A percentile compares a stretch with the other conserved stretches of the same genome.
Evolutionary conservation across 2,329 filamentous ascomycete species (phyloP).

Genomic region (Massarina eburnea): DNA sequence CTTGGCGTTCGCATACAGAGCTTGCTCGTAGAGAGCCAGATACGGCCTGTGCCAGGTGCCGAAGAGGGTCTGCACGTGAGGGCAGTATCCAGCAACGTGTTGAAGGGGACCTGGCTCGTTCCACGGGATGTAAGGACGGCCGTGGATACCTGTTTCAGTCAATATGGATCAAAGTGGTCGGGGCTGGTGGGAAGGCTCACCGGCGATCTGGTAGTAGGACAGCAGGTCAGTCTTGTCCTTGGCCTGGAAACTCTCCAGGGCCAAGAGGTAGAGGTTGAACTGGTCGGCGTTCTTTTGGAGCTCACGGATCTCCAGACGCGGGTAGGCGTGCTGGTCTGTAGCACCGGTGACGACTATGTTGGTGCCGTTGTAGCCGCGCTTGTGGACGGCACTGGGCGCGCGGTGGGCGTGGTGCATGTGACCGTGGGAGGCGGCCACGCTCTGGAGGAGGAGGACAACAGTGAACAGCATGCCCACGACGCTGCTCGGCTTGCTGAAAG

Average conservation of each 20-base stretch:
- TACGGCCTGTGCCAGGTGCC: constrained; percentile 84
- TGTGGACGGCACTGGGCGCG: constrained; percentile 21
- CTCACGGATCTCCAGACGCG: constrained; percentile 68
- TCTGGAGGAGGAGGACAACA: constrained; percentile 36
- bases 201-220: constrained; percentile 78
- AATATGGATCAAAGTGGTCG: neutral
- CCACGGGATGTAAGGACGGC: constrained; percentile 66
- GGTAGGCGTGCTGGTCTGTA: constrained; percentile 17
- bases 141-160: constrained; percentile 68
- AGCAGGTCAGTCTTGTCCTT: constrained; percentile 64
- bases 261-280: constrained; percentile 77
- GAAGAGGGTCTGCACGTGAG: constrained; percentile 74
- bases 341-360: constrained; percentile 24
- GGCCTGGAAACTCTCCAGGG: constrained; percentile 70
- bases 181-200: constrained; percentile 47
- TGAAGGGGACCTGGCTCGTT: constrained; percentile 48
- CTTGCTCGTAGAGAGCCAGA: constrained; percentile 62
- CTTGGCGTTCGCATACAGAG: constrained; percentile 43
- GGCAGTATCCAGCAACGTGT: constrained; percentile 70
- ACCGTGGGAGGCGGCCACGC: constrained; percentile 31
- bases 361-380: constrained; percentile 29
- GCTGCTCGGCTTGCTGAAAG: constrained; percentile 38
- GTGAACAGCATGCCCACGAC: constrained; percentile 37
- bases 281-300: constrained; percentile 63
- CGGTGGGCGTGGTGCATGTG: constrained; percentile 19